Conservation (phyloP, 495 filamentous ascomycete species). For the Chaetomidium leptoderma region DNA sequence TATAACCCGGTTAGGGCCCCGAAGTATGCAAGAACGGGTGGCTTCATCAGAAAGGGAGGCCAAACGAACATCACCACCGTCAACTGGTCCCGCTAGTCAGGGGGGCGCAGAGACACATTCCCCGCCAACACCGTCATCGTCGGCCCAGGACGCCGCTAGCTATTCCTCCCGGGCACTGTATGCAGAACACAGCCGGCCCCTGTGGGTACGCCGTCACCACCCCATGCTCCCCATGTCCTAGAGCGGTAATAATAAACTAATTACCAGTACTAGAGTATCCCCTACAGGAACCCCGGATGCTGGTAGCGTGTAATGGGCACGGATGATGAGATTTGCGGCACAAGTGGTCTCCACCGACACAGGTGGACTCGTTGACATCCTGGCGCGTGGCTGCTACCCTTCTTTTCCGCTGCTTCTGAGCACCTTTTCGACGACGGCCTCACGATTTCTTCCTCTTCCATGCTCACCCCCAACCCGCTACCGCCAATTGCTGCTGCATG, state of each 20-base stretch:
- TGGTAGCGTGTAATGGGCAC: conserved; percentile 16
- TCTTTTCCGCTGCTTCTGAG: conserved; percentile 17
- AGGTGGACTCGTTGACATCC: conserved; percentile 14
- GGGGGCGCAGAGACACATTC: not conserved
- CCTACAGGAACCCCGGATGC: conserved; percentile 10
- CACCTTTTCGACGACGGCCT: conserved; percentile 20
- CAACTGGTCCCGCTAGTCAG: not conserved
- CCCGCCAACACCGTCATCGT: conserved; percentile 1
- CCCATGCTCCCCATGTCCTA: not conserved
- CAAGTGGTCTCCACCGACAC: conserved; percentile 22
- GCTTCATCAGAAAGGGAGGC: not conserved
- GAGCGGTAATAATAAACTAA: not conserved
- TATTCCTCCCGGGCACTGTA: conserved; percentile 2
- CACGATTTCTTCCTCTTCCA: conserved; percentile 5
- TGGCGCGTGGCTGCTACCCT: conserved; percentile 21
- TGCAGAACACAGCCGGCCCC: not conserved
- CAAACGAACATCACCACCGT: not conserved
- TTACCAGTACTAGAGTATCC: not conserved
- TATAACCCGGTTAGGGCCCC: no score
- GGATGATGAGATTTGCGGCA: conserved; percentile 22
- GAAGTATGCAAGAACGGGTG: no score
- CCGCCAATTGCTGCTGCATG: conserved; percentile 9
- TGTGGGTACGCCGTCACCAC: not conserved
- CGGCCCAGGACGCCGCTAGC: not conserved
- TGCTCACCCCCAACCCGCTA: conserved; percentile 11